Evolutionary conservation across 768 basidiomycete genomes (phyloP), one percentile per base, ranked within the genome.

Genomic region (Leccinum ochraceum): DNA sequence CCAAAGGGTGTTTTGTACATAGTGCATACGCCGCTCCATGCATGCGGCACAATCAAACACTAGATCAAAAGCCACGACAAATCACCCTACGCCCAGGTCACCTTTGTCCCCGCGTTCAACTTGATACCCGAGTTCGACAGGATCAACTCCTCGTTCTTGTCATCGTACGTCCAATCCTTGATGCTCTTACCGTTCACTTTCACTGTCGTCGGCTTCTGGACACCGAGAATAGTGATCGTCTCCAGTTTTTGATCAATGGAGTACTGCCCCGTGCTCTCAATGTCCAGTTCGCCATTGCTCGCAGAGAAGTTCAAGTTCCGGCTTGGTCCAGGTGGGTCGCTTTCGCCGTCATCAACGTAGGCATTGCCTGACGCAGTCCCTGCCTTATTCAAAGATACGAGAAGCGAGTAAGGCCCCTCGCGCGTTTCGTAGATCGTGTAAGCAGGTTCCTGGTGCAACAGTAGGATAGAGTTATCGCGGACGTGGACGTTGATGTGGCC

Each of bases 401-500:
- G 79, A 9, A 92, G 76, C 10, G 82, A 77, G 71, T 83, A 91
- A 0, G 87, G 84, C 0, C 83, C 82, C 48, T 81, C 72, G 4
- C 81, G 79, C 1, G 89, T 90, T 69, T 88, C 88, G 56, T 81
- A 79, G 63, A 84, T 80, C 1, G 89, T 92, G 71, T 90, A 90
- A 1, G 73, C 85, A 9, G 90, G 87, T 56, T 78, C 61, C 10
- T 81, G 74, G 67, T 92, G 84, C 44, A 90, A 70, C 20, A 92
- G 80, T 11, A 92, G 70, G 32, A 84, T 84, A 17, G 87, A 79
- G 26, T 86, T 84, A 59, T 86, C 84, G n/a, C 90, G 83, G 59
- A 92, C 72, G 68, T 91, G 89, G 26, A 91, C 86, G 60, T 87
- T 87, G 73, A 92, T 91, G 67, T 90, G 86, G 17, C 86, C 80